Percentiles rank a stretch among this genome's conserved stretches.
These are phyloP conservation scores for Spathaspora gorwiae DNA, from an alignment of 805 yeast genomes.

Conservation along the genomic window DNA sequence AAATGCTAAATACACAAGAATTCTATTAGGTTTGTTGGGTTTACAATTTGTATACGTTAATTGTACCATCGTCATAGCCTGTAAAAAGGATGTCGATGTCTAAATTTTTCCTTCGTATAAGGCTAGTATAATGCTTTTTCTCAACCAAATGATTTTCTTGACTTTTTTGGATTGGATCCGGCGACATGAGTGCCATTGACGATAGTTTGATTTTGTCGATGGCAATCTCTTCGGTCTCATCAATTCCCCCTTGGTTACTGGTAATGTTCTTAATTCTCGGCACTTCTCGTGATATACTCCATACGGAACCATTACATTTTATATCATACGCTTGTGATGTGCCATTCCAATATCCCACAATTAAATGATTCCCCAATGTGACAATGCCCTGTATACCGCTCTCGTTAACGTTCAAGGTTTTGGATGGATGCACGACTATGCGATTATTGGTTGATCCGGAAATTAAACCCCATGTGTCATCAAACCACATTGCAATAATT, in stretches of 20 bases:
- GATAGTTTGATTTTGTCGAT: conserved; percentile 2
- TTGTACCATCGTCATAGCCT: conserved; percentile 55
- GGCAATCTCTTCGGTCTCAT: background rate
- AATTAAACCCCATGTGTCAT: conserved; percentile 21
- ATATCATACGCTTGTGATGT: conserved; percentile 16
- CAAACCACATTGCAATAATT: conserved; percentile 39
- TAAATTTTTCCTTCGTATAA: conserved; percentile 3
- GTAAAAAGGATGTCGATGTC: conserved; percentile 18
- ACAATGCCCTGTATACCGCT: conserved; percentile 1
- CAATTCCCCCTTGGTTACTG: background rate
- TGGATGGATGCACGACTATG: conserved; percentile 12
- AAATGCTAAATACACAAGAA: background rate
- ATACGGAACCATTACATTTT: background rate
- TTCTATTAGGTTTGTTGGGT: background rate
- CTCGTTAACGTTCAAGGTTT: conserved; percentile 9
- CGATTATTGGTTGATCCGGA: conserved; percentile 49
- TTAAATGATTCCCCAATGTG: background rate
- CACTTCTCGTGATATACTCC: conserved; percentile 3
- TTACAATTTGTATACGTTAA: conserved; percentile 32
- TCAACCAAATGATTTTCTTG: background rate
- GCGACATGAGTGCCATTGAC: background rate
- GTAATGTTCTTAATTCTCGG: background rate
- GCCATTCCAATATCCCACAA: conserved; percentile 51
- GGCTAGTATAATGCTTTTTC: background rate
- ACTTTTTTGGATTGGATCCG: background rate